Conservation (phyloP, 441 rosid species). For the Kokia cookei region DNA sequence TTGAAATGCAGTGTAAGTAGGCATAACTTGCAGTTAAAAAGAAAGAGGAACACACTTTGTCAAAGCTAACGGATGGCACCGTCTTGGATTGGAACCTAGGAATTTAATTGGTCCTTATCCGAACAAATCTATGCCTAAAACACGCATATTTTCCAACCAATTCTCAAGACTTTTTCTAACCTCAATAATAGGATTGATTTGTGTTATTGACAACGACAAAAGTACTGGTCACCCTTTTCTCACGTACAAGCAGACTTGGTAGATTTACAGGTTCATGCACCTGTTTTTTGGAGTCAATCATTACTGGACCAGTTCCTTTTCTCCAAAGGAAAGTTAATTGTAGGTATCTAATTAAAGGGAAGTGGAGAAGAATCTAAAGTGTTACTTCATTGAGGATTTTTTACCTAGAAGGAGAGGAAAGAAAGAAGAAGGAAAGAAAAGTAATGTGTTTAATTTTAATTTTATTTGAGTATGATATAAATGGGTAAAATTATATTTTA, state of each 20-base stretch:
- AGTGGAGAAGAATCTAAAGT: not conserved
- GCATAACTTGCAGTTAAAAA: not conserved
- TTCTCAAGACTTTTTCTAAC: not conserved
- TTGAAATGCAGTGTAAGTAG: not conserved
- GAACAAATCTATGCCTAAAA: not conserved
- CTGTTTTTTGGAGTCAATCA: not conserved
- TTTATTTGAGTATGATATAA: no score
- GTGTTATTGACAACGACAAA: conserved; percentile 2
- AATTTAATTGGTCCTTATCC: not conserved
- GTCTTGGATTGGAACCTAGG: not conserved
- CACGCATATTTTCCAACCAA: not conserved
- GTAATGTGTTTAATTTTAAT: no score
- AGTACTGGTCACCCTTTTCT: not conserved
- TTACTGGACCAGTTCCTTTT: not conserved
- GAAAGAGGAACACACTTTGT: not conserved
- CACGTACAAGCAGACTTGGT: no score
- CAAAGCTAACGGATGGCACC: not conserved
- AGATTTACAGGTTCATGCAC: conserved; percentile 6
- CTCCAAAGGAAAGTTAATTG: not conserved
- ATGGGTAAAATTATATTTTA: no score
- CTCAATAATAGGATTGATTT: not conserved
- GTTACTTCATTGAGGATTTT: not conserved
- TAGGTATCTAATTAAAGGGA: not conserved
- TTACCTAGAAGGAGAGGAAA: no score
- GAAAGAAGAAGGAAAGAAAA: no score